Evolutionary conservation across 176 grass and related monocot genomes (phyloP), one percentile per base, ranked within the genome.

Genomic region (Hordeum marinum): DNA sequence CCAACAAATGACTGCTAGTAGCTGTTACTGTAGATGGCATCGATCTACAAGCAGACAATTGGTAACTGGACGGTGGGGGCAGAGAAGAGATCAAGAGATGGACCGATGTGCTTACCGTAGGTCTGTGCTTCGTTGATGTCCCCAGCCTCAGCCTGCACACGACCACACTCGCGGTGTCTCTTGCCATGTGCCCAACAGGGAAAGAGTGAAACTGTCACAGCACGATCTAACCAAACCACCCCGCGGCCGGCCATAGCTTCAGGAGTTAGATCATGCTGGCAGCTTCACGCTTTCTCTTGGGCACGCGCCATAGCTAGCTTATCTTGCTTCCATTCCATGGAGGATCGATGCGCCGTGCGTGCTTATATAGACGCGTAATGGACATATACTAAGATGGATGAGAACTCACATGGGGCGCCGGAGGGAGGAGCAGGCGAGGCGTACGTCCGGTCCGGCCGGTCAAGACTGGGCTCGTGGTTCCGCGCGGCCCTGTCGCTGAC

Each of bases 131-230:
- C 46, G 46, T 50, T 0, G 5, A 50, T 50, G 46, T 2, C 46
- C 46, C 0, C 46, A 50, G 15, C 46, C 14, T 50, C 29, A 29
- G 46, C 46, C 1, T 12, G 13, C 46, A 2, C 46, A 5, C 1
- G 32, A 4, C 32, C 32, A 34, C 32, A 4, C 32, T 15, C 15
- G 46, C 46, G 46, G 46, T 7, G 46, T 48, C 46, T 50, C 46
- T 50, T 4, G 46, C 7, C 46, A 50, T 82, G 87, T 82, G 86
- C 86, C 91, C 88, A 80, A 76, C 72, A 91, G 91, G 75, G 86
- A 87, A 95, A 63, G 75, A 91, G 88, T 95, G 94, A 95, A 95
- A 85, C 94, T 95, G 94, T 95, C 94, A 95, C 89, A 93, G 94
- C 94, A 95, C 80, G 94, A 93, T 92, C 94, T 93, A 91, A 69